phyloP scores from a whole-genome alignment of 176 grass and related monocot genomes.

The Pharus latifolius region DNA sequence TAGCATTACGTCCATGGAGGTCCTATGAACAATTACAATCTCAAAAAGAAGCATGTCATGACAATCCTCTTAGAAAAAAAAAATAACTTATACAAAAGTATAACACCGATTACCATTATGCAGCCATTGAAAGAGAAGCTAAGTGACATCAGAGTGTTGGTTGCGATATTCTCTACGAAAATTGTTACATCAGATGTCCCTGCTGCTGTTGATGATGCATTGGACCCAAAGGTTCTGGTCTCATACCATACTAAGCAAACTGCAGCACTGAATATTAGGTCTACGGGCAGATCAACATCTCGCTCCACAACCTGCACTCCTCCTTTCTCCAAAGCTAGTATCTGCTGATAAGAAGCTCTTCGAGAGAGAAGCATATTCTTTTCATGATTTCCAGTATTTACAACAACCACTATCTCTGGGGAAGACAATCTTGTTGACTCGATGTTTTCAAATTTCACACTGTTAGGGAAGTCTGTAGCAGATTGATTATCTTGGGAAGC shows the following conservation, averaged over 20 bases:
- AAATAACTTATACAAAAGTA: background rate
- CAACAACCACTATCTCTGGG: conserved; percentile 52
- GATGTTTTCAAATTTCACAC: conserved; percentile 23
- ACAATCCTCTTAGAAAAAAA: conserved; percentile 4
- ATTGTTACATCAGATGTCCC: conserved; percentile 30
- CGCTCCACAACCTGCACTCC: conserved; percentile 79
- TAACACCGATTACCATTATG: conserved; percentile 74
- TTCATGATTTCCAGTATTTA: conserved; percentile 69
- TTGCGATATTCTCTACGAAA: conserved; percentile 70
- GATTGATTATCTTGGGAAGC: conserved; percentile 26
- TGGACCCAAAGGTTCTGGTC: conserved; percentile 21
- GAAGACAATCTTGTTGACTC: conserved; percentile 13
- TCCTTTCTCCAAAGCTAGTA: conserved; percentile 80
- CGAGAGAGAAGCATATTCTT: conserved; percentile 76
- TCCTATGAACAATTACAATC: no score
- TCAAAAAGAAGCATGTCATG: background rate
- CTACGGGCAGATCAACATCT: conserved; percentile 72
- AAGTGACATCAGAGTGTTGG: conserved; percentile 78
- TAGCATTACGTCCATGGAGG: no score
- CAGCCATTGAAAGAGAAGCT: conserved; percentile 89
- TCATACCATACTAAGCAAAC: conserved; percentile 87
- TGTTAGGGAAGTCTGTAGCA: conserved; percentile 16
- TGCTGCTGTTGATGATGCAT: conserved; percentile 15
- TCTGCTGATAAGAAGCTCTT: conserved; percentile 85
- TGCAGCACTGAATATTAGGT: conserved; percentile 59